Conservation (phyloP, 2,329 filamentous ascomycete species). For the Aureobasidium zeae region DNA sequence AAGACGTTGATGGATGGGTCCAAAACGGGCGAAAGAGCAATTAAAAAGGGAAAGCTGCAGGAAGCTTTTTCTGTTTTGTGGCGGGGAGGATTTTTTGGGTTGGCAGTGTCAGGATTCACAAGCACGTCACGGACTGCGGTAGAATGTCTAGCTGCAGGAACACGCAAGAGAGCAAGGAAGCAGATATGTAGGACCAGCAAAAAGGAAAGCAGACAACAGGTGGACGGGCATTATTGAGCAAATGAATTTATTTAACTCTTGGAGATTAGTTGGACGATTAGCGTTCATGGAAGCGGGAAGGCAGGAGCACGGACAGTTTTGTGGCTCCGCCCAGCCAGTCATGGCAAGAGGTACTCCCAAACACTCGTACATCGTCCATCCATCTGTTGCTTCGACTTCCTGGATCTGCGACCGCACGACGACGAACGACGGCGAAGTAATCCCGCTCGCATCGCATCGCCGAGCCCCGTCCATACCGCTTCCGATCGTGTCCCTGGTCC, state of each 20-base stretch:
- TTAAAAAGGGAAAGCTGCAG: conserved; percentile 11
- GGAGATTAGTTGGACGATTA: neutral
- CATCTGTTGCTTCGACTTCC: conserved; percentile 5
- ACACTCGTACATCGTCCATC: conserved; percentile 2
- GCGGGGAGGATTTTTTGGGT: neutral
- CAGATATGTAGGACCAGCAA: too few species aligned
- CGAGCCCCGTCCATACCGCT: neutral
- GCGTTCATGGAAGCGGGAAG: neutral
- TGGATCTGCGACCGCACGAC: conserved; percentile 12
- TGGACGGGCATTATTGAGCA: too few species aligned
- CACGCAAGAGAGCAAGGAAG: neutral
- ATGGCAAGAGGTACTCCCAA: too few species aligned
- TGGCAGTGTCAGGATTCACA: too few species aligned
- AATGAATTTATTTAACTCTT: neutral
- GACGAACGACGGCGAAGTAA: conserved; percentile 8
- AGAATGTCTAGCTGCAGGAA: conserved; percentile 12
- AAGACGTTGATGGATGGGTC: conserved; percentile 31
- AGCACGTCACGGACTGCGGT: too few species aligned
- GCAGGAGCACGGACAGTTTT: neutral
- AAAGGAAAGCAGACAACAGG: too few species aligned
- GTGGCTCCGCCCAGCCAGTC: conserved; percentile 7
- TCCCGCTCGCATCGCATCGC: conserved; percentile 4
- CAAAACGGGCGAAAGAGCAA: conserved; percentile 16
- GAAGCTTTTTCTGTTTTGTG: neutral
- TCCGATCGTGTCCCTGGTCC: too few species aligned